phyloP scores from a whole-genome alignment of 371 early-diverging fungal genomes.

The Thermomucor indicae-seudaticae region DNA sequence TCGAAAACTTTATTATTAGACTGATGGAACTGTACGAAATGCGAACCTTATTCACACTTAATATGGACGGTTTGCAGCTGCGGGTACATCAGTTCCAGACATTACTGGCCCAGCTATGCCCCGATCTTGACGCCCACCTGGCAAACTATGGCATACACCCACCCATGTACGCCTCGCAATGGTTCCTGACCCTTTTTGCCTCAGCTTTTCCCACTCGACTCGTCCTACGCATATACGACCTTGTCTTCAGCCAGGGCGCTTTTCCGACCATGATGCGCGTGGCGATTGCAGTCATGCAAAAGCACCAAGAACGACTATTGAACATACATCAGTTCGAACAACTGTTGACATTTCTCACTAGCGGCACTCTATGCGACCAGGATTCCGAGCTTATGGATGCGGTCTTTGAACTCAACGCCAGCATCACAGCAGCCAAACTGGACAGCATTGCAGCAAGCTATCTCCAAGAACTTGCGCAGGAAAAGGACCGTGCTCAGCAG shows the following conservation, averaged over 20 bases:
- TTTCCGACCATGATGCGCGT: slow-evolving; percentile 75
- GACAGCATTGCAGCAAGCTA: slow-evolving; percentile 63
- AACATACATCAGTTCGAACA: slow-evolving; percentile 69
- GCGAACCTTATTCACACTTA: slow-evolving; percentile 67
- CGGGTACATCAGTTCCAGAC: slow-evolving; percentile 79
- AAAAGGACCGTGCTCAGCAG: slow-evolving; percentile 44
- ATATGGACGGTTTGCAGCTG: slow-evolving; percentile 79
- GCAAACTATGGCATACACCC: slow-evolving; percentile 66
- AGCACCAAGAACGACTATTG: slow-evolving; percentile 65
- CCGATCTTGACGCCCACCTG: slow-evolving; percentile 70
- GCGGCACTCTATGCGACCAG: slow-evolving; percentile 61
- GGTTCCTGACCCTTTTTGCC: slow-evolving; percentile 93
- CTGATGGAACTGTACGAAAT: slow-evolving; percentile 84
- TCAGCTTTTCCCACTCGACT: slow-evolving; percentile 77
- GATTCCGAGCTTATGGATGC: slow-evolving; percentile 64
- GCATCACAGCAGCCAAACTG: slow-evolving; percentile 57
- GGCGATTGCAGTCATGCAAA: slow-evolving; percentile 75
- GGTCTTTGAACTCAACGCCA: slow-evolving; percentile 54
- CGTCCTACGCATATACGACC: slow-evolving; percentile 84
- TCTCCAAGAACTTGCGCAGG: slow-evolving; percentile 38
- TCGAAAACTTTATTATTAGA: slow-evolving; percentile 18
- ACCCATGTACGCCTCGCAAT: slow-evolving; percentile 85
- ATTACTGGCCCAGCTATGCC: slow-evolving; percentile 75
- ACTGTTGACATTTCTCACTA: slow-evolving; percentile 66
- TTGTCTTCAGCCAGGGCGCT: slow-evolving; percentile 84